These are phyloP conservation scores for Apium graveolens DNA, from an alignment of 129 eudicot species.

Conservation along the genomic window DNA sequence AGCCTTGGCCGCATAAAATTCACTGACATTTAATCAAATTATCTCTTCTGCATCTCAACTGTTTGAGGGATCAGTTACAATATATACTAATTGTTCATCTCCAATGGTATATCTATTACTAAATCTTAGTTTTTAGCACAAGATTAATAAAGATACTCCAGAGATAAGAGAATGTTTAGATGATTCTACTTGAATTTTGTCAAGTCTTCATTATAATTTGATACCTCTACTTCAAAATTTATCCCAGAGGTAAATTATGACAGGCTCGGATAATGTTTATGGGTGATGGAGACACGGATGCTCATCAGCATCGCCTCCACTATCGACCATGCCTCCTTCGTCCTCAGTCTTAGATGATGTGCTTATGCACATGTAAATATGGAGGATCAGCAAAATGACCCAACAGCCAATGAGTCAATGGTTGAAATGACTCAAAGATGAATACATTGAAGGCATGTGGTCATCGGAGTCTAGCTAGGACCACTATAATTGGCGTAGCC, in stretches of 20 bases:
- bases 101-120: too few species aligned
- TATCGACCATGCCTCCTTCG: conserved; percentile 61
- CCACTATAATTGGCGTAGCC: neutral
- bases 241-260: too few species aligned
- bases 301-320: conserved; percentile 65
- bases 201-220: neutral
- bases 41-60: neutral
- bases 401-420: conserved; percentile 10
- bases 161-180: too few species aligned
- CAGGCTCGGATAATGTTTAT: conserved; percentile 50
- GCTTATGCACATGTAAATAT: conserved; percentile 33
- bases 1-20: too few species aligned
- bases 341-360: conserved; percentile 72
- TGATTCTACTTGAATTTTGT: too few species aligned
- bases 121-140: neutral
- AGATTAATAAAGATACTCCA: too few species aligned
- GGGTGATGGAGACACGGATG: conserved; percentile 86
- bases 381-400: conserved; percentile 7
- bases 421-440: conserved; percentile 9
- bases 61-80: neutral
- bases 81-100: too few species aligned
- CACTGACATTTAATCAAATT: too few species aligned
- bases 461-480: neutral
- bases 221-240: too few species aligned
- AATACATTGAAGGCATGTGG: conserved; percentile 11